phyloP scores from a whole-genome alignment of 305 asterid genomes.

The Fraxinus floribunda region DNA sequence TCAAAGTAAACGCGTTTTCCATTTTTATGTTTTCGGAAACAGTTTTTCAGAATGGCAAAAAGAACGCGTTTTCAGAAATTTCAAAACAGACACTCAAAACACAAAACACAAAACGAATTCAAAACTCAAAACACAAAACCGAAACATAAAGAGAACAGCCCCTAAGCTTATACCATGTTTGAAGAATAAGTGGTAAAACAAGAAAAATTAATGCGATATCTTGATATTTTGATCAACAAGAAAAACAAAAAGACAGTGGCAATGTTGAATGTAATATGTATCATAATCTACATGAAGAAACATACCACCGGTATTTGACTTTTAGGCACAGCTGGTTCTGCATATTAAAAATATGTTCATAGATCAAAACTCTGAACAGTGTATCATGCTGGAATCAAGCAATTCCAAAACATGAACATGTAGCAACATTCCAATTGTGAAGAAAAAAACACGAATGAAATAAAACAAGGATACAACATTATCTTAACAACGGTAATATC shows the following conservation, averaged over 20 bases:
- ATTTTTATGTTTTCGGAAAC: too few species aligned
- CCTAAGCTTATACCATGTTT: not conserved
- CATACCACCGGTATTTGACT: slow-evolving; percentile 48
- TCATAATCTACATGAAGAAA: slow-evolving; percentile 12
- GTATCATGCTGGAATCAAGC: slow-evolving; percentile 15
- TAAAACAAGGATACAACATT: not conserved
- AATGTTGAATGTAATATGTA: slow-evolving; percentile 1
- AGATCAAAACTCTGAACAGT: slow-evolving; percentile 30
- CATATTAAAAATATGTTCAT: slow-evolving; percentile 36
- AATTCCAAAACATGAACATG: slow-evolving; percentile 23
- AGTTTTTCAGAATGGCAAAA: too few species aligned
- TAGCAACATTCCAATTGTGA: not conserved
- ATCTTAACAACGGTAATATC: slow-evolving; percentile 1
- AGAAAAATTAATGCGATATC: not conserved
- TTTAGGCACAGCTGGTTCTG: slow-evolving; percentile 51
- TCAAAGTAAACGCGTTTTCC: too few species aligned
- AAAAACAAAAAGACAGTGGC: slow-evolving; percentile 5
- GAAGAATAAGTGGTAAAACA: not conserved
- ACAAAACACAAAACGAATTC: too few species aligned
- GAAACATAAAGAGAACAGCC: too few species aligned
- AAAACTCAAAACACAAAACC: too few species aligned
- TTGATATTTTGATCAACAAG: slow-evolving; percentile 2
- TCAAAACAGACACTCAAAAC: too few species aligned
- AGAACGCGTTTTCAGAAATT: too few species aligned
- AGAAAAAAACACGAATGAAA: slow-evolving; percentile 14